Percentiles rank a stretch among this genome's conserved stretches.
phyloP scores from a whole-genome alignment of 495 filamentous ascomycete species.

The Cenococcum geophilum region DNA sequence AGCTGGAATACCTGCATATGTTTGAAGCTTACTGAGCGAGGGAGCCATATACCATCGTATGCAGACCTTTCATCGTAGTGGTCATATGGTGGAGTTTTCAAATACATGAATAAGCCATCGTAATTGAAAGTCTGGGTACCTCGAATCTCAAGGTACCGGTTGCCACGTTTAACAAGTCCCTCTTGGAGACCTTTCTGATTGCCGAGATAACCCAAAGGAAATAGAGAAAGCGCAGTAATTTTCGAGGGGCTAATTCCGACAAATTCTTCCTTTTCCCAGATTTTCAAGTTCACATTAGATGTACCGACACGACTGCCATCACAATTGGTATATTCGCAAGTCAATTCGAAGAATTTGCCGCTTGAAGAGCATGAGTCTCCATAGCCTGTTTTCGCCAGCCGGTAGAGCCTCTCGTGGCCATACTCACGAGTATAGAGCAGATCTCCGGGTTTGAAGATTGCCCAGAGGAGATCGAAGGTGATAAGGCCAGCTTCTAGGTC shows the following conservation, averaged over 20 bases:
- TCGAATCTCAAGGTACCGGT: slow-evolving; percentile 12
- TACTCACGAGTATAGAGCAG: slow-evolving; percentile 18
- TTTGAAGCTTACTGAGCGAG: slow-evolving; percentile 22
- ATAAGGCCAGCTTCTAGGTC: slow-evolving; percentile 22
- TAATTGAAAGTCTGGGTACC: slow-evolving; percentile 20
- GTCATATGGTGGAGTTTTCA: slow-evolving; percentile 32
- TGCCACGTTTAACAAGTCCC: slow-evolving; percentile 22
- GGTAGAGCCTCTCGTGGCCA: slow-evolving; percentile 18
- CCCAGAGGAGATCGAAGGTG: slow-evolving; percentile 27
- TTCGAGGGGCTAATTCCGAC: slow-evolving; percentile 10
- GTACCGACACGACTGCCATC: slow-evolving; percentile 25
- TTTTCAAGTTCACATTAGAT: slow-evolving; percentile 12
- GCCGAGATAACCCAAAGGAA: slow-evolving; percentile 5
- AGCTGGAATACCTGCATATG: neutral
- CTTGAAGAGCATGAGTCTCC: slow-evolving; percentile 15
- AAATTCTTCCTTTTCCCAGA: slow-evolving; percentile 16
- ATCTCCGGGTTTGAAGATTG: slow-evolving; percentile 31
- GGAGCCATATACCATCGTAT: slow-evolving; percentile 28
- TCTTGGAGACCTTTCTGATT: slow-evolving; percentile 14
- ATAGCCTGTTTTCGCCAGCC: slow-evolving; percentile 25
- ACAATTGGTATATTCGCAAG: slow-evolving; percentile 23
- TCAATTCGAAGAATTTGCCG: slow-evolving; percentile 28
- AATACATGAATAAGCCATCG: slow-evolving; percentile 29
- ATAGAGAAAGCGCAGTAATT: slow-evolving; percentile 2
- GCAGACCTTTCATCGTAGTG: slow-evolving; percentile 31